These are phyloP conservation scores for Tetrahymena malaccensis DNA, from an alignment of 73 alveolate genomes.

Conservation along the genomic window DNA sequence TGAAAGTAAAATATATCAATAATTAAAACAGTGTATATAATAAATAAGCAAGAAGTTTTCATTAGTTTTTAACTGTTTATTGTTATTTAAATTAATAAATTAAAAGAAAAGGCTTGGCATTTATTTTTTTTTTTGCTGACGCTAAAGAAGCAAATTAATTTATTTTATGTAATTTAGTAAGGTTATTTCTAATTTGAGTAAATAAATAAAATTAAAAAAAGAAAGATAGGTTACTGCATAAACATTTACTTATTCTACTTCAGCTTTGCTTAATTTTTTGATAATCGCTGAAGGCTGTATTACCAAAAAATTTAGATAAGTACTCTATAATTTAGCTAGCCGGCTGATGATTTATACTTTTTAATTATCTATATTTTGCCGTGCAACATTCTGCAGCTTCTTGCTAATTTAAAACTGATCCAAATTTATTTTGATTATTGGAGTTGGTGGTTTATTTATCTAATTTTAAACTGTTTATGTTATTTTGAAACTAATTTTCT, in stretches of 20 bases:
- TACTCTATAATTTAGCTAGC: not conserved
- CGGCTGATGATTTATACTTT: not conserved
- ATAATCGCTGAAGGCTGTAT: not conserved
- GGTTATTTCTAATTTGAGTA: not conserved
- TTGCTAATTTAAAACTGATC: not conserved
- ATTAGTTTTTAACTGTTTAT: not conserved
- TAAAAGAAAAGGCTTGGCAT: not conserved
- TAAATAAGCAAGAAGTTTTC: not conserved
- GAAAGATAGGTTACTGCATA: not conserved
- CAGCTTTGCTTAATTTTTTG: not conserved
- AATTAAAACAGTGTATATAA: not conserved
- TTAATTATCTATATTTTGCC: not conserved
- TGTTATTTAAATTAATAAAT: not conserved
- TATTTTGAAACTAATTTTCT: not conserved
- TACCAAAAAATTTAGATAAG: not conserved
- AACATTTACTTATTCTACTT: not conserved
- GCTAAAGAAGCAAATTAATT: too few species aligned
- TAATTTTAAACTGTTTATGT: too few species aligned
- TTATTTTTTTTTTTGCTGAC: too few species aligned
- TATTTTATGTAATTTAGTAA: not conserved
- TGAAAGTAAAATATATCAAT: too few species aligned
- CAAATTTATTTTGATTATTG: not conserved
- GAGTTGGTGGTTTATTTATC: not conserved
- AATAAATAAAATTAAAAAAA: too few species aligned
- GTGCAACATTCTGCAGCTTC: not conserved